Percentiles rank a stretch among this genome's conserved stretches.
These are phyloP conservation scores for Candida vartiovaarae DNA, from an alignment of 805 yeast genomes.

Conservation along the genomic window DNA sequence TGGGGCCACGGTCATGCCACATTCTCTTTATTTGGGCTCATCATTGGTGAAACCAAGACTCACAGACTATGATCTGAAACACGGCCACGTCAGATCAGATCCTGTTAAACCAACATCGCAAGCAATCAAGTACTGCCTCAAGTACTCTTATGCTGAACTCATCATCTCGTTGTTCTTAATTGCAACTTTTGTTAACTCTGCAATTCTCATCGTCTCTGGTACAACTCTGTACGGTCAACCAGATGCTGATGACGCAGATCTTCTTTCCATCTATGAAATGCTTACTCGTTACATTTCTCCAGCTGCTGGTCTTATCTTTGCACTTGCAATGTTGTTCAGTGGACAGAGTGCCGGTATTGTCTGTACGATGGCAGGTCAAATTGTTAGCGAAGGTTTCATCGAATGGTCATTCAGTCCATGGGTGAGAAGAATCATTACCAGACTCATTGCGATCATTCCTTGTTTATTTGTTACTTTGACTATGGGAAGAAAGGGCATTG, in stretches of 20 bases:
- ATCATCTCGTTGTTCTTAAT: constrained; percentile 77
- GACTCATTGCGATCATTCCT: constrained; percentile 80
- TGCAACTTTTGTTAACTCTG: constrained; percentile 88
- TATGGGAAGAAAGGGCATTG: constrained; percentile 78
- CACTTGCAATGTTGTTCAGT: constrained; percentile 77
- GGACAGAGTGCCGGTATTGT: constrained; percentile 97
- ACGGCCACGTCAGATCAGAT: constrained; percentile 36
- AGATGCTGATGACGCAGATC: constrained; percentile 70
- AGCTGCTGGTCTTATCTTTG: constrained; percentile 85
- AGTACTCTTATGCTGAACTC: constrained; percentile 75
- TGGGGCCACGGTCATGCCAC: constrained; percentile 97
- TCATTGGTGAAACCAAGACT: constrained; percentile 84
- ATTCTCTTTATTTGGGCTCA: constrained; percentile 76
- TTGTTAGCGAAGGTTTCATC: constrained; percentile 86
- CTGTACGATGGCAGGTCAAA: constrained; percentile 89
- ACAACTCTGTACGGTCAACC: constrained; percentile 66
- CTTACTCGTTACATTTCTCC: constrained; percentile 66
- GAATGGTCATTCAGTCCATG: constrained; percentile 79
- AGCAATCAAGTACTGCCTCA: constrained; percentile 75
- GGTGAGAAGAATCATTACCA: constrained; percentile 67
- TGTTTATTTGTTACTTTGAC: constrained; percentile 67
- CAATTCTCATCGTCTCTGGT: constrained; percentile 87
- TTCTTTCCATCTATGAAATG: constrained; percentile 71
- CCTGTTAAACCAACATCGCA: constrained; percentile 65
- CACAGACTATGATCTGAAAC: constrained; percentile 59